Evolutionary conservation across 305 asterid genomes (phyloP), one percentile per base, ranked within the genome.

Genomic region (Withania somnifera): DNA sequence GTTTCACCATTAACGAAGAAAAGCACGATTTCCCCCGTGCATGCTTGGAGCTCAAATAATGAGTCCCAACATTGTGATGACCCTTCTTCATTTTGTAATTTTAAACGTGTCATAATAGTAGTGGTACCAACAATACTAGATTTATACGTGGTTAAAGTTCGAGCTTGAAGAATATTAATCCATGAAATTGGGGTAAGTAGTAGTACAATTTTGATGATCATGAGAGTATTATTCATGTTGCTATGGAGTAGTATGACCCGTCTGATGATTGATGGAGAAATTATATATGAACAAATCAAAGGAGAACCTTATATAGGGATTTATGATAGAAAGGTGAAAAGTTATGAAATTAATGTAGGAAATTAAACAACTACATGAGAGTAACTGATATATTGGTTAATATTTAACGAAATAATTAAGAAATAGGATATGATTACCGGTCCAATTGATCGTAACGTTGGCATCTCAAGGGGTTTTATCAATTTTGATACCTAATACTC

Each of bases 1-100:
- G 97, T 87, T 85, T 92, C 95, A 1, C 97, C 95, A 32, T 93
- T 91, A 81, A 91, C 84, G 32, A 94, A 94, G 78, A 92, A 92
- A 10, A 94, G 82, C 20, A 92, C 80, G 2, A 92, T 89, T 63
- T 92, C 93, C 0, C 90, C 84, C 1, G 90, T 91, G 84, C 98
- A 91, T 0, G 95, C 89, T 51, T 88, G 91, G 14, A 92, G 91
- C 80, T 91, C 81, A 7, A 87, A 82, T 47, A 94, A 64, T 13
- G 97, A 88, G 5, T 88, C 94, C 97, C 90, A 91, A 54, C 94
- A 92, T 2, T 76, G 69, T 0, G 90, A 10, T 4, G 91, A 77
- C 0, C 87, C 90, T 69, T 80, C 87, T 19, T 83, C 83, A 63
- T 87, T 63, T 54, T 67, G 85, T 26, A 93, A 30, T 51, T 85